Base-by-base conservation (phyloP, 495 filamentous ascomycete species). In the Cryomyces antarcticus region DNA sequence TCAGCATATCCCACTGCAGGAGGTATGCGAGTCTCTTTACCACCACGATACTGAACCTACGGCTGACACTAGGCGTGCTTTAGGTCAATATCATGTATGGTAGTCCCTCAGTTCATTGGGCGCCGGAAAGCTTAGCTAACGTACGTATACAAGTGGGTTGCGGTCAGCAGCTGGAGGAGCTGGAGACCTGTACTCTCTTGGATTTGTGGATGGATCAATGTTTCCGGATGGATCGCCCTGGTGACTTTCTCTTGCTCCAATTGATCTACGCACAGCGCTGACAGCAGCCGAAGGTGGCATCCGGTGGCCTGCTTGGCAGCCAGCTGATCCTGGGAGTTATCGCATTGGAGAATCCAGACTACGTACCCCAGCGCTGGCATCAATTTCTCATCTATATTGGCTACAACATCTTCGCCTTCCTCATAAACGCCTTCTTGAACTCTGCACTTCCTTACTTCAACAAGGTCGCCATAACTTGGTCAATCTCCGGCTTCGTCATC, bases 71-170 rank as follows among this genome's bases (percentile, higher is more conserved):
- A 24, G 17, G 17, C 17, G 17, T 24, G 17, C 2, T 24, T 2
- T 24, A 24, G 17, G 17, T 24, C 17, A 24, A 24, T 24, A 24
- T 24, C 17, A 24, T 24, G 17, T 24, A 24, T 24, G 17, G 17
- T 24, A 1, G 17, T 24, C 17, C 17, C 17, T 2, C 1, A 24
- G 17, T 24, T 24, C 17, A 24, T 24, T 24, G 17, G 17, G 17
- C 17, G 17, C 17, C 17, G 2, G 17, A 2, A 2, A 24, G 17
- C 2, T 4, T 13, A 42, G 67, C 70, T 43, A 69, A 69, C 46
- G 77, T 77, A 28, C 77, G 9, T 81, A 61, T 82, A 82, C 47
- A 75, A 82, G 56, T 84, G 79, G 80, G 79, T 78, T 11, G 77
- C 78, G 5, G 63, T 79, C 54, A 64, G 78, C 30, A 62, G 67